Evolutionary conservation across 192 early-diverging fungal genomes (phyloP).

Genomic region (Backusella psychrophila): DNA sequence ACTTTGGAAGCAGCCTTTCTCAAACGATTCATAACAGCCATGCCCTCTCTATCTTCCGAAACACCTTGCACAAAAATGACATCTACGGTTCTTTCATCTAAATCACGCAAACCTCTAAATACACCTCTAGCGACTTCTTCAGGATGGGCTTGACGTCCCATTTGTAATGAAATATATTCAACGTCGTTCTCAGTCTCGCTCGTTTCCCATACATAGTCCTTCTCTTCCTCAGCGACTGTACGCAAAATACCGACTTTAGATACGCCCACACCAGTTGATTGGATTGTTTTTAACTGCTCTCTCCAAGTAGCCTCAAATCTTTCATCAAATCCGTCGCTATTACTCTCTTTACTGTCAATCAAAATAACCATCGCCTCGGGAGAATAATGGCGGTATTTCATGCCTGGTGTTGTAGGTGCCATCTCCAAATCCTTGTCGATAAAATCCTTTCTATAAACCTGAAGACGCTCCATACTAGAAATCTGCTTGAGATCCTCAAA

Average conservation of each 20-base stretch:
- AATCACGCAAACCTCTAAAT: slow-evolving; percentile 73
- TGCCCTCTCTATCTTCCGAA: slow-evolving; percentile 77
- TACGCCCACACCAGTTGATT: background rate
- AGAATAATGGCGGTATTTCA: slow-evolving; percentile 99
- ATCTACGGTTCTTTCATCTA: slow-evolving; percentile 69
- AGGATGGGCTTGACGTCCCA: slow-evolving; percentile 43
- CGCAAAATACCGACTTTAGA: slow-evolving; percentile 34
- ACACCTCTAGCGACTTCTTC: slow-evolving; percentile 75
- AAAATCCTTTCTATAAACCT: slow-evolving; percentile 83
- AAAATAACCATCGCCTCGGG: slow-evolving; percentile 86
- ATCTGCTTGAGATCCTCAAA: slow-evolving; percentile 66
- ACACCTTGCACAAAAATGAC: slow-evolving; percentile 92
- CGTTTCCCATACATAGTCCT: background rate
- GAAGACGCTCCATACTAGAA: slow-evolving; percentile 61
- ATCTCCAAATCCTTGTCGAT: slow-evolving; percentile 64
- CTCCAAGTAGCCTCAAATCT: slow-evolving; percentile 31
- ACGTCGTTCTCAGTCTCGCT: background rate
- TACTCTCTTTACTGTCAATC: slow-evolving; percentile 42
- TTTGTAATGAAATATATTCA: slow-evolving; percentile 15
- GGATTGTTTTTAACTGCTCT: background rate
- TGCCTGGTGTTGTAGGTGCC: slow-evolving; percentile 93
- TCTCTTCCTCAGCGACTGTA: slow-evolving; percentile 3
- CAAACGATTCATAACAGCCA: slow-evolving; percentile 97
- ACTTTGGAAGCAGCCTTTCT: slow-evolving; percentile 82
- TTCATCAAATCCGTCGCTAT: background rate